These are phyloP conservation scores for Globisporangium viniferum DNA, from an alignment of 352 stramenopile genomes.

Conservation along the genomic window DNA sequence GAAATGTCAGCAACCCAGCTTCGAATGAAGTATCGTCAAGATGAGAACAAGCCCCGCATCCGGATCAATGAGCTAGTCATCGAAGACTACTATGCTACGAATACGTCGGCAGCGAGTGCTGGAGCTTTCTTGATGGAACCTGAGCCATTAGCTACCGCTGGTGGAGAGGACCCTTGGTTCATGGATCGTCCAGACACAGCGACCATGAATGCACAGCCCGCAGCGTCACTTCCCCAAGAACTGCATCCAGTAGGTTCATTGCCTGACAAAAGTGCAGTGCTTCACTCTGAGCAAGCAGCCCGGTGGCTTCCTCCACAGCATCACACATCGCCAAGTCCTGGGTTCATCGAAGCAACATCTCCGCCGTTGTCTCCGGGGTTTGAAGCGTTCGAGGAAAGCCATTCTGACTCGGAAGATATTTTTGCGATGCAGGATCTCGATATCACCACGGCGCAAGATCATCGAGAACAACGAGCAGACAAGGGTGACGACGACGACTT, in stretches of 20 bases:
- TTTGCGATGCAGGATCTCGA: slow-evolving; percentile 22
- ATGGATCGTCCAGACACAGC: slow-evolving; percentile 18
- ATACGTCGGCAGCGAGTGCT: slow-evolving; percentile 24
- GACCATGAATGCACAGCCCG: background rate
- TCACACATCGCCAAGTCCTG: slow-evolving; percentile 4
- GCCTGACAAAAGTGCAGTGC: slow-evolving; percentile 34
- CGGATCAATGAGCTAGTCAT: slow-evolving; percentile 86
- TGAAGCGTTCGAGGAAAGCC: slow-evolving; percentile 18
- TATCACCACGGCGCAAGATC: background rate
- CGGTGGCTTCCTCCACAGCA: slow-evolving; percentile 48
- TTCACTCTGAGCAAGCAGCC: slow-evolving; percentile 55
- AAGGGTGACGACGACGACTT: slow-evolving; percentile 46
- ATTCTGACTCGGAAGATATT: slow-evolving; percentile 13
- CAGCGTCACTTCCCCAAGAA: slow-evolving; percentile 10
- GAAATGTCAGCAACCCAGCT: slow-evolving; percentile 57
- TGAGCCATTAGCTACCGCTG: slow-evolving; percentile 7
- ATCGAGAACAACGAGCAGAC: background rate
- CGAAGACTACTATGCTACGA: slow-evolving; percentile 78
- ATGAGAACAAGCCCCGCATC: slow-evolving; percentile 45
- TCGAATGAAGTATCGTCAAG: slow-evolving; percentile 41
- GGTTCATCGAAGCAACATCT: slow-evolving; percentile 15
- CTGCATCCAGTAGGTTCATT: slow-evolving; percentile 31
- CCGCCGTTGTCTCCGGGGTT: slow-evolving; percentile 29
- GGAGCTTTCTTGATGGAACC: slow-evolving; percentile 61
- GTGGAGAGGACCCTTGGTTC: slow-evolving; percentile 64